These are phyloP conservation scores for Psilocybe subaeruginosa DNA, from an alignment of 768 basidiomycete species.

Conservation along the genomic window DNA sequence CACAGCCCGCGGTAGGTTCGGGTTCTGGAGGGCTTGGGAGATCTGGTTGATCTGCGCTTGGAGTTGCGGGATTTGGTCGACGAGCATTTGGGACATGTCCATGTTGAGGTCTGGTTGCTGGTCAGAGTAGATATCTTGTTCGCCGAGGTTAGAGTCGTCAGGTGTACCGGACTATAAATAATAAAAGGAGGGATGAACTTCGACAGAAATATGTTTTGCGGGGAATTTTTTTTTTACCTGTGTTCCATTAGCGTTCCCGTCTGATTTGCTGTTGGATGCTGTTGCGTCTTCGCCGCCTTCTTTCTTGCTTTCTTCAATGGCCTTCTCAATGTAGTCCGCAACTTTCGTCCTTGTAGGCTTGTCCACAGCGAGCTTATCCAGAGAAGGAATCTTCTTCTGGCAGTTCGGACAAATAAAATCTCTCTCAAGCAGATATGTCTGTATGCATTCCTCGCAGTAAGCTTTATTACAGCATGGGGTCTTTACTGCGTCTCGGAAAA, in stretches of 20 bases:
- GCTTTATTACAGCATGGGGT: constrained; percentile 91
- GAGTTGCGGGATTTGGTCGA: constrained; percentile 76
- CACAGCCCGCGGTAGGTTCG: constrained; percentile 68
- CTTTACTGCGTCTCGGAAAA: constrained; percentile 92
- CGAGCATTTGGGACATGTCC: constrained; percentile 73
- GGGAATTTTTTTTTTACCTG: constrained; percentile 36
- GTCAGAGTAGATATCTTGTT: constrained; percentile 74
- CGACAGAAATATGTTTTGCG: background rate
- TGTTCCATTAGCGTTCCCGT: constrained; percentile 26
- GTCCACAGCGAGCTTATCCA: constrained; percentile 86
- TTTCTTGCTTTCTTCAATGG: constrained; percentile 76
- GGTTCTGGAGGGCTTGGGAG: constrained; percentile 79
- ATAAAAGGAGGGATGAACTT: background rate
- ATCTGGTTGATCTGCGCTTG: constrained; percentile 87
- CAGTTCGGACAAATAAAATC: constrained; percentile 96
- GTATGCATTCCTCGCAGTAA: constrained; percentile 98
- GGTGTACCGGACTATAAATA: constrained; percentile 19
- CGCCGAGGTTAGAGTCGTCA: constrained; percentile 25
- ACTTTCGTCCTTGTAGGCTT: constrained; percentile 80
- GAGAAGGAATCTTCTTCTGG: constrained; percentile 80
- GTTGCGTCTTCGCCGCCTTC: constrained; percentile 53
- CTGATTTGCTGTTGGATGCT: constrained; percentile 16
- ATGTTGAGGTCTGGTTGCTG: constrained; percentile 66
- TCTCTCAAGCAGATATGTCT: constrained; percentile 90
- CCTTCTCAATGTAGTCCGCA: constrained; percentile 79